These are phyloP conservation scores for Cutaneotrichosporon sp. DNA, from an alignment of 1,284 basidiomycete species.

Conservation along the genomic window DNA sequence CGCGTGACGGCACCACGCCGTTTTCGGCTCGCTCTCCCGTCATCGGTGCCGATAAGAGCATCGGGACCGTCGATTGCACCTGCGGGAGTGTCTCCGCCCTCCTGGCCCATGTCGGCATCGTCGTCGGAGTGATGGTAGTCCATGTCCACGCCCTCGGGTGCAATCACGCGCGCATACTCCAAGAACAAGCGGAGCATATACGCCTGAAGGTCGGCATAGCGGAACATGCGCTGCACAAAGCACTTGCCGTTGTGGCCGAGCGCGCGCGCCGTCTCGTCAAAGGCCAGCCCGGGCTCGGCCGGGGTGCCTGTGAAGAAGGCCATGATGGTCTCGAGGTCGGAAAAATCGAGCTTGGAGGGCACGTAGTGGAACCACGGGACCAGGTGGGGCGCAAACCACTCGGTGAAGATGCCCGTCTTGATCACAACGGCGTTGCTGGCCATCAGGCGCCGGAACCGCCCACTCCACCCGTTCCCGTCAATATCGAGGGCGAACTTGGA, in stretches of 20 bases:
- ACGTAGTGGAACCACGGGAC: constrained; percentile 55
- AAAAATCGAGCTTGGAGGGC: constrained; percentile 50
- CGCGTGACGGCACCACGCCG: constrained; percentile 1
- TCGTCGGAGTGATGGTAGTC: constrained; percentile 22
- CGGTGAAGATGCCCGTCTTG: constrained; percentile 54
- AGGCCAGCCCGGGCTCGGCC: constrained; percentile 40
- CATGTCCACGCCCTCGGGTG: constrained; percentile 14
- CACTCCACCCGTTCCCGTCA: constrained; percentile 56
- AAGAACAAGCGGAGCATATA: constrained; percentile 53
- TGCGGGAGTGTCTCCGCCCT: constrained; percentile 6
- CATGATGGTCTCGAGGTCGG: constrained; percentile 50
- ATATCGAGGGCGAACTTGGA: constrained; percentile 37
- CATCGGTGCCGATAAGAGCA: background rate
- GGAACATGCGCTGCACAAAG: constrained; percentile 51
- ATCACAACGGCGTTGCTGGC: constrained; percentile 55
- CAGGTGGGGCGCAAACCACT: constrained; percentile 52
- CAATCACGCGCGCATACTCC: constrained; percentile 44
- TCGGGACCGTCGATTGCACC: background rate
- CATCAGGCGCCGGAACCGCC: constrained; percentile 51
- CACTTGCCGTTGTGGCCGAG: constrained; percentile 52
- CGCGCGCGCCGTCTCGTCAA: constrained; percentile 52
- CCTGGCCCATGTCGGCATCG: constrained; percentile 1
- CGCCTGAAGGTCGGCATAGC: constrained; percentile 53
- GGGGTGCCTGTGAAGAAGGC: constrained; percentile 52
- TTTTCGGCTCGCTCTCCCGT: background rate